Base-by-base conservation (phyloP, 2,329 filamentous ascomycete species). In the Beauveria scarabaeidicola region DNA sequence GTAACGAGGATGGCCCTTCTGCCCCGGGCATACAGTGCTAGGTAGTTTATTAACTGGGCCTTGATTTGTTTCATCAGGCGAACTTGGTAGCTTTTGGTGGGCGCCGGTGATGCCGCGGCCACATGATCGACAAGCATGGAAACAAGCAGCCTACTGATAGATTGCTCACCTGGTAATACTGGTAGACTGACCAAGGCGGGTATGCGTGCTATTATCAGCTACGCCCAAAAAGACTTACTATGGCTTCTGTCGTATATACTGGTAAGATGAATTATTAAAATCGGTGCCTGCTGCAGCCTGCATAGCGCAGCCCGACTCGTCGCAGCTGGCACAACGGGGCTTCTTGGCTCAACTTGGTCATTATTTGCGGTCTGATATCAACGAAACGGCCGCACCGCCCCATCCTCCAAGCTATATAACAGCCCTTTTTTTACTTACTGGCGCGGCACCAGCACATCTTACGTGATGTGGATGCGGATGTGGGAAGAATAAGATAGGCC, bases 291-390 rank as follows among this genome's bases (percentile, higher is more conserved):
- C 38, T 17, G n/a, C n/a, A n/a, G n/a, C n/a, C n/a, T n/a, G 38
- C 51, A 25, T 27, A 25, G 27, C 9, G n/a, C 27, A 51, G 48
- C 48, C 29, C 27, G 32, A 36, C 32, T 36, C 32, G 13, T 36
- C 11, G 32, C 32, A 51, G 48, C 13, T 23, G 19, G 17, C 32
- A 38, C 27, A 51, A 29, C 27, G 27, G 47, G 48, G 47, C 48
- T 51, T 2, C 48, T 38, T n/a, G 10, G 55, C 55, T 50, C 17
- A 51, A 58, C 48, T 40, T 29, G 55, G 55, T 19, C n/a, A 58
- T 58, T 51, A 51, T 23, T 58, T 58, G 55, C 55, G 46, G 32
- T 58, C 23, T 40, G 43, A 56, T 51, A 51, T 58, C 32, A 19
- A 50, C 44, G 13, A 29, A 32, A 10, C 21, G 15, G 11, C 21